A percentile compares a stretch with the other conserved stretches of the same genome.
Conservation (phyloP, 441 rosid genomes). For the Eruca vesicaria region DNA sequence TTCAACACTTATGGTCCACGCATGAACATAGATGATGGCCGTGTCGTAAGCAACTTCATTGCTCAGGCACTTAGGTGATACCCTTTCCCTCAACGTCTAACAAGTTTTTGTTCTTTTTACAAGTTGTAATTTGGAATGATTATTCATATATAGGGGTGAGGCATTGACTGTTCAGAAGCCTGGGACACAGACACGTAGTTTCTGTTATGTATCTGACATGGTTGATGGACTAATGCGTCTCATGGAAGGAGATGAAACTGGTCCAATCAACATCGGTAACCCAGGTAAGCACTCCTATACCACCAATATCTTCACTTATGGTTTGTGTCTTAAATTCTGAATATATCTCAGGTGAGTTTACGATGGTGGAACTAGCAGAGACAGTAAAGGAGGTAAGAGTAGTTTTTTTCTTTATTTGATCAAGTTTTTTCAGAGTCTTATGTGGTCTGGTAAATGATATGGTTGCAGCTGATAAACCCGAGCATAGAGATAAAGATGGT, state of each 20-base stretch:
- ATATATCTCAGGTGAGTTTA: slow-evolving; percentile 67
- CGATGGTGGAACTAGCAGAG: slow-evolving; percentile 88
- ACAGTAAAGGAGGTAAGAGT: slow-evolving; percentile 73
- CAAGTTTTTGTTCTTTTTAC: neutral
- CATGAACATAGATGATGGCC: slow-evolving; percentile 95
- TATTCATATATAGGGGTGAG: slow-evolving; percentile 53
- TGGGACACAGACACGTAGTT: slow-evolving; percentile 91
- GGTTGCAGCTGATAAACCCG: slow-evolving; percentile 66
- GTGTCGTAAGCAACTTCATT: slow-evolving; percentile 94
- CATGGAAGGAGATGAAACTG: slow-evolving; percentile 91
- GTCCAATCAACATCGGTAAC: slow-evolving; percentile 90
- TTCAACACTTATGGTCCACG: slow-evolving; percentile 95
- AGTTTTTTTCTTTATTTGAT: neutral
- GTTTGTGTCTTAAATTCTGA: neutral
- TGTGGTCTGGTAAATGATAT: neutral
- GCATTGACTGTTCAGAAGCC: slow-evolving; percentile 86
- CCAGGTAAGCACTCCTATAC: slow-evolving; percentile 52
- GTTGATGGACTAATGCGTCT: slow-evolving; percentile 90
- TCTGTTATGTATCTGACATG: slow-evolving; percentile 93
- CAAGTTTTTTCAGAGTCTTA: neutral
- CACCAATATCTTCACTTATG: neutral
- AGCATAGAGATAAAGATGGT: slow-evolving; percentile 63
- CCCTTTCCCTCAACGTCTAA: neutral
- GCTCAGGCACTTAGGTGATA: slow-evolving; percentile 78
- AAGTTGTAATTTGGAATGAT: neutral